Evolutionary conservation across 768 basidiomycete species (phyloP).

Genomic region (Russula sp.): DNA sequence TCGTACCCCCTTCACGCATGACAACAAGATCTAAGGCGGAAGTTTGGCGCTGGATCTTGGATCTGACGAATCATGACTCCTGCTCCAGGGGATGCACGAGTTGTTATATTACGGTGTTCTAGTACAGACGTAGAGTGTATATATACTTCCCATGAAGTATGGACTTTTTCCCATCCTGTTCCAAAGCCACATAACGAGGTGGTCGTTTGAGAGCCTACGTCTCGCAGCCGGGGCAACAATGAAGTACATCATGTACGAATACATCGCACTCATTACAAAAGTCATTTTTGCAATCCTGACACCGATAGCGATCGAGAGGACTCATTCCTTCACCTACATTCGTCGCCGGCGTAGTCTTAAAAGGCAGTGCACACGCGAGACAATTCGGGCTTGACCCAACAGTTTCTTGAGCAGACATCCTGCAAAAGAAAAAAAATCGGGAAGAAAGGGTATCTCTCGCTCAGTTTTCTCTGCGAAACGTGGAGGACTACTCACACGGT

Average conservation of each 20-base stretch:
- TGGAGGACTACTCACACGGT: constrained; percentile 62
- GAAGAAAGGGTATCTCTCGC: neutral
- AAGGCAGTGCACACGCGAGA: constrained; percentile 74
- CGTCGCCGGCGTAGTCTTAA: constrained; percentile 46
- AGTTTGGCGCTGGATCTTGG: neutral
- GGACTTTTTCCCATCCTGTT: neutral
- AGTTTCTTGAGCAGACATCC: constrained; percentile 39
- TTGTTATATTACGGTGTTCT: constrained; percentile 7
- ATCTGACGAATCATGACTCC: neutral
- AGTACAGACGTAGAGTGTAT: neutral
- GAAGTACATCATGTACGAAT: constrained; percentile 92
- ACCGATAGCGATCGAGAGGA: constrained; percentile 82
- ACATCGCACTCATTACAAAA: constrained; percentile 97
- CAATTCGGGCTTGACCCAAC: constrained; percentile 49
- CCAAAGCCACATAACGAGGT: neutral
- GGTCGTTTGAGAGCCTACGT: constrained; percentile 35
- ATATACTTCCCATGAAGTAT: neutral
- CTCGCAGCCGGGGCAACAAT: constrained; percentile 89
- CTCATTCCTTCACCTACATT: constrained; percentile 66
- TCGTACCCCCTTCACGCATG: constrained; percentile 29
- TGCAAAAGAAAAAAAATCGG: constrained; percentile 31
- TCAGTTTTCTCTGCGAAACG: neutral
- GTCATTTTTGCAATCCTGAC: constrained; percentile 79
- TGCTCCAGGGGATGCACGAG: constrained; percentile 1
- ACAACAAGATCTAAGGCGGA: constrained; percentile 21